Evolutionary conservation across 2,329 filamentous ascomycete species (phyloP).

Genomic region (Exophiala xenobiotica): DNA sequence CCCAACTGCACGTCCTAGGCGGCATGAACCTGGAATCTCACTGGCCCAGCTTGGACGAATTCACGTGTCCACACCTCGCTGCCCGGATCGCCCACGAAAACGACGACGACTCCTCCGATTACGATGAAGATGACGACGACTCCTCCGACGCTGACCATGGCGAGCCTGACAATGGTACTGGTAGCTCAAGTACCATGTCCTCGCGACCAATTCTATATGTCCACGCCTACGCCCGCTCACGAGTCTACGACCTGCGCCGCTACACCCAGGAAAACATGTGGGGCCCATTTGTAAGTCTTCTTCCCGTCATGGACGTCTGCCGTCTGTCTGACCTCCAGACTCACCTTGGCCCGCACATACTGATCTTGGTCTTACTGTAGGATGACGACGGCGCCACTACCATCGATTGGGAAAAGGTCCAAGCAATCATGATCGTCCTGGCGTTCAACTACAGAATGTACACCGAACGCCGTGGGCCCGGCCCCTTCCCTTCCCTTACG

Average conservation of each 20-base stretch:
- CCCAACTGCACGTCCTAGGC: slow-evolving; percentile 68
- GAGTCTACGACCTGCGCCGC: slow-evolving; percentile 71
- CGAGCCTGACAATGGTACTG: not conserved
- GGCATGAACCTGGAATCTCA: slow-evolving; percentile 57
- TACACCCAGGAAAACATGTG: slow-evolving; percentile 63
- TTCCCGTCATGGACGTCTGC: not conserved
- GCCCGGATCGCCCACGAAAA: not conserved
- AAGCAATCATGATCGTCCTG: slow-evolving; percentile 70
- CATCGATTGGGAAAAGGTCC: slow-evolving; percentile 79
- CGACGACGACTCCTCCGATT: slow-evolving; percentile 1
- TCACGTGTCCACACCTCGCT: slow-evolving; percentile 7
- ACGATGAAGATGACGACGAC: slow-evolving; percentile 1
- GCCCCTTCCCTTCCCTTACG: not conserved
- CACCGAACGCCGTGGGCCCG: slow-evolving; percentile 19
- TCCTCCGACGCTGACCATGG: not conserved
- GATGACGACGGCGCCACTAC: slow-evolving; percentile 58
- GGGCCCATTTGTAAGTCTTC: slow-evolving; percentile 61
- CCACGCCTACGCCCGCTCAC: slow-evolving; percentile 64
- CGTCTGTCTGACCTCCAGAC: too few relatives aligned
- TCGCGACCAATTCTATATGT: slow-evolving; percentile 28
- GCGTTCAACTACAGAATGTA: slow-evolving; percentile 60
- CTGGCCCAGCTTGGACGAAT: slow-evolving; percentile 11
- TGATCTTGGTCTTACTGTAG: not conserved
- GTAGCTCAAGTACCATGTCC: not conserved
- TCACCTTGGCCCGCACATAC: not conserved